phyloP scores from a whole-genome alignment of 257 asterid species.

The Forsythia suspensa region DNA sequence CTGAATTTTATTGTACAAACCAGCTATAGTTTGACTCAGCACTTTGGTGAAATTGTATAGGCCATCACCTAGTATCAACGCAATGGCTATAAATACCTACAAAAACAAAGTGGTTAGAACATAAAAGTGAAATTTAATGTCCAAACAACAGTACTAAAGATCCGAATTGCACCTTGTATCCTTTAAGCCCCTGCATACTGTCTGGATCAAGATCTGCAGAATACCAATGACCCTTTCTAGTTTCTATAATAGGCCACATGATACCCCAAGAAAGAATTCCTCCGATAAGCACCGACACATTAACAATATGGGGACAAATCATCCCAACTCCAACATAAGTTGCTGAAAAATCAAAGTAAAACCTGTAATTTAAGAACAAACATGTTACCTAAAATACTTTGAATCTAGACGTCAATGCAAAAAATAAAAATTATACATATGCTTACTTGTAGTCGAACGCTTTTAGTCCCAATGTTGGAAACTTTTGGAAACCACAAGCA shows the following conservation, averaged over 20 bases:
- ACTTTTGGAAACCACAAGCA: constrained; percentile 37
- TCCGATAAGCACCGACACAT: constrained; percentile 40
- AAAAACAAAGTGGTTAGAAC: neutral
- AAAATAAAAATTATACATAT: neutral
- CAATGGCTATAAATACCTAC: constrained; percentile 59
- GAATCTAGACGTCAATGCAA: too few relatives aligned
- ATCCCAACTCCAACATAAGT: constrained; percentile 53
- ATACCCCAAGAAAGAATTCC: constrained; percentile 53
- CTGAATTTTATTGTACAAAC: constrained; percentile 29
- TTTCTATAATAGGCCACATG: constrained; percentile 47
- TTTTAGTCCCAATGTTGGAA: constrained; percentile 45
- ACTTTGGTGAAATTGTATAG: constrained; percentile 47
- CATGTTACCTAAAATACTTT: too few relatives aligned
- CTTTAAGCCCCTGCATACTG: constrained; percentile 42
- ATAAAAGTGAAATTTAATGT: neutral
- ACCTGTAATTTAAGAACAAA: constrained; percentile 25
- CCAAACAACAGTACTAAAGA: too few relatives aligned
- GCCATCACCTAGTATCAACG: constrained; percentile 69
- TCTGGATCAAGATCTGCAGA: constrained; percentile 20
- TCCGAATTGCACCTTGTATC: constrained; percentile 29
- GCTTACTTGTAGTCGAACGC: constrained; percentile 36
- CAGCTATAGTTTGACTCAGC: constrained; percentile 33
- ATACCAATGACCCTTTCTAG: constrained; percentile 41
- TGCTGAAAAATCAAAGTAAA: constrained; percentile 48
- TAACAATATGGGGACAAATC: constrained; percentile 50